These are phyloP conservation scores for Pythium insidiosum DNA, from an alignment of 352 stramenopile species.

Conservation along the genomic window DNA sequence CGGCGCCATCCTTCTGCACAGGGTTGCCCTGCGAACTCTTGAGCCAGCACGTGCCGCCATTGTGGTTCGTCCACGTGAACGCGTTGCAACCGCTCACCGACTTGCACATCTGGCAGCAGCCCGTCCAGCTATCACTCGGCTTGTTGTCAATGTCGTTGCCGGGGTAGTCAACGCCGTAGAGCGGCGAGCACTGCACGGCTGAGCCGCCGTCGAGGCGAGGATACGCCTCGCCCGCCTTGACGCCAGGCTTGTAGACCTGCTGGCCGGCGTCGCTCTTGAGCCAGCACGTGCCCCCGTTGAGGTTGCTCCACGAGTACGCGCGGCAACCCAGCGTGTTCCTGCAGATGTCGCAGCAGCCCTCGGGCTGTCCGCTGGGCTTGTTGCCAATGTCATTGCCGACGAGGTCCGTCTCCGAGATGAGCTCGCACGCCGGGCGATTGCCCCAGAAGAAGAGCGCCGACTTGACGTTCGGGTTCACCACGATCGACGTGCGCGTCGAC, in stretches of 20 bases:
- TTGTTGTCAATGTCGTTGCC: too few relatives aligned
- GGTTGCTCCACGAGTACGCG: constrained; percentile 47
- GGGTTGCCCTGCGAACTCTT: too few relatives aligned
- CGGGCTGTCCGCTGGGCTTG: neutral
- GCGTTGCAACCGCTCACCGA: too few relatives aligned
- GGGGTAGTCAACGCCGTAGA: too few relatives aligned
- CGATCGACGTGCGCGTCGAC: neutral
- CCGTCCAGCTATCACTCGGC: too few relatives aligned
- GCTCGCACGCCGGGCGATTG: neutral
- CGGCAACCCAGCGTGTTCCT: constrained; percentile 22
- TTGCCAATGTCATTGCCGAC: constrained; percentile 4
- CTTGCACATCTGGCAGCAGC: too few relatives aligned
- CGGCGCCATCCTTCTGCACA: too few relatives aligned
- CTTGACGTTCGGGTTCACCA: constrained; percentile 5
- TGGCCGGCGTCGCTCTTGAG: constrained; percentile 12
- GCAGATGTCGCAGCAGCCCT: constrained; percentile 26
- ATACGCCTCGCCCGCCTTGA: constrained; percentile 6
- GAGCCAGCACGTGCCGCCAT: constrained; percentile 45
- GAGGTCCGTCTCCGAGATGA: constrained; percentile 4
- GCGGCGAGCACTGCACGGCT: too few relatives aligned
- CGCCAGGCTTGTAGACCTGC: constrained; percentile 1
- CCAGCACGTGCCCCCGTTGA: constrained; percentile 38
- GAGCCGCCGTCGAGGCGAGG: too few relatives aligned
- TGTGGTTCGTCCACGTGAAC: constrained; percentile 36
- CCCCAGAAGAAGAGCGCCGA: neutral